Evolutionary conservation across 2,329 filamentous ascomycete genomes (phyloP), one percentile per base, ranked within the genome.

Genomic region (Cytospora piceicola): DNA sequence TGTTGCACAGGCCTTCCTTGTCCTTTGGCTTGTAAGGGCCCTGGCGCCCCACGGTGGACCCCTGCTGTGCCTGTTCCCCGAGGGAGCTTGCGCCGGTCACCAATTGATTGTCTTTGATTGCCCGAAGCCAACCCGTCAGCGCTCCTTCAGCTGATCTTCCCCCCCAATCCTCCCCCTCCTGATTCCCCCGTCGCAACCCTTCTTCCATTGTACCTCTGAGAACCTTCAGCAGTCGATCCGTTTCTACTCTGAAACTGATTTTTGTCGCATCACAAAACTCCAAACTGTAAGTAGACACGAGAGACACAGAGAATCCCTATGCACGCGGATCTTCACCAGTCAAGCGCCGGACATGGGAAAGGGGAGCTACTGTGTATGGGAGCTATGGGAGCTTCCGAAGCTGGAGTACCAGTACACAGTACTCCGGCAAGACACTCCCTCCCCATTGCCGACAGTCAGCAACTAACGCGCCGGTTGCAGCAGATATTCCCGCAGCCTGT

Each of bases 391-490:
- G 57, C 57, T 61, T 39, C 56, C 57, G 22, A 61, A 60, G 61
- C 62, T 65, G 58, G 58, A 49, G 46, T 61, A n/a, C n/a, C n/a
- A n/a, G n/a, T n/a, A n/a, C n/a, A n/a, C n/a, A n/a, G n/a, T n/a
- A 51, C 58, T 62, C 62, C 62, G 65, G 54, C 24, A 53, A 55
- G 34, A 36, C 46, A 46, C 34, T 49, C 61, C 64, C 39, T 39
- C 65, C 39, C 53, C 65, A 57, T 64, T 53, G 52, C 65, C 65
- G 65, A 67, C 55, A 20, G 57, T 55, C 14, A 58, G 53, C 53
- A 49, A 30, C 65, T 67, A 61, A 67, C 65, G 65, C 58, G 65
- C 61, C 34, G 34, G 54, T 39, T 29, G 54, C n/a, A 32, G 39
- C 61, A 63, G 53, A 63, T 24, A 49, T n/a, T 46, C 42, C 42